Conservation (phyloP, 768 basidiomycete species). For the Pisolithus orientalis region DNA sequence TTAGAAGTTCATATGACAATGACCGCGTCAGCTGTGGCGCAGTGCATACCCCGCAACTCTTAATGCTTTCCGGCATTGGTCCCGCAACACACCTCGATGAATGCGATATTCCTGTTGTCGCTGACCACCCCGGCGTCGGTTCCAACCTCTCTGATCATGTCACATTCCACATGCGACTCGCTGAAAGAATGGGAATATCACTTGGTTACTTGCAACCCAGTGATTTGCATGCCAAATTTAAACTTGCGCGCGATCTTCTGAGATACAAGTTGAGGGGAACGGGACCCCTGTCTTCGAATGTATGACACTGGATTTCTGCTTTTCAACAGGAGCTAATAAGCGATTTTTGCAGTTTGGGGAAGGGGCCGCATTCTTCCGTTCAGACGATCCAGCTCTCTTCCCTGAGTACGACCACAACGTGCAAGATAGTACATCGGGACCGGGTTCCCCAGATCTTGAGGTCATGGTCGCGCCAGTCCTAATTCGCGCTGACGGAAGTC, state of each 20-base stretch:
- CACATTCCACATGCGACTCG: conserved; percentile 44
- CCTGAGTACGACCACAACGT: conserved; percentile 24
- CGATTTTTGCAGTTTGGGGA: conserved; percentile 18
- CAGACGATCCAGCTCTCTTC: conserved; percentile 26
- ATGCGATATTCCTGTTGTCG: conserved; percentile 47
- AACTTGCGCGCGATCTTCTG: conserved; percentile 27
- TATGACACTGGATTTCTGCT: conserved; percentile 15
- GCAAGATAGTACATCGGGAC: conserved; percentile 24
- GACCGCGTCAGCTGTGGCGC: conserved; percentile 44
- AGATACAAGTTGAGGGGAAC: conserved; percentile 40
- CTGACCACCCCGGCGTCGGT: conserved; percentile 71
- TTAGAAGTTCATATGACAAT: neutral
- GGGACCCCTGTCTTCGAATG: conserved; percentile 52
- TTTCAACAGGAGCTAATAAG: neutral
- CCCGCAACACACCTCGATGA: conserved; percentile 50
- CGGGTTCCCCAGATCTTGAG: conserved; percentile 26
- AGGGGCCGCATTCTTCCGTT: conserved; percentile 26
- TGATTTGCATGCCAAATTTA: conserved; percentile 13
- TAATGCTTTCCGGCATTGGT: conserved; percentile 75
- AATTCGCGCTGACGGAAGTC: fast-evolving
- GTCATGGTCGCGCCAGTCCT: conserved; percentile 13
- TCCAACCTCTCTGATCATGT: conserved; percentile 67
- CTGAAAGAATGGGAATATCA: conserved; percentile 43
- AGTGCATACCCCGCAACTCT: conserved; percentile 59
- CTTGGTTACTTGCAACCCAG: conserved; percentile 32